These are phyloP conservation scores for Capronia coronata DNA, from an alignment of 2,329 filamentous ascomycete genomes.

Conservation along the genomic window DNA sequence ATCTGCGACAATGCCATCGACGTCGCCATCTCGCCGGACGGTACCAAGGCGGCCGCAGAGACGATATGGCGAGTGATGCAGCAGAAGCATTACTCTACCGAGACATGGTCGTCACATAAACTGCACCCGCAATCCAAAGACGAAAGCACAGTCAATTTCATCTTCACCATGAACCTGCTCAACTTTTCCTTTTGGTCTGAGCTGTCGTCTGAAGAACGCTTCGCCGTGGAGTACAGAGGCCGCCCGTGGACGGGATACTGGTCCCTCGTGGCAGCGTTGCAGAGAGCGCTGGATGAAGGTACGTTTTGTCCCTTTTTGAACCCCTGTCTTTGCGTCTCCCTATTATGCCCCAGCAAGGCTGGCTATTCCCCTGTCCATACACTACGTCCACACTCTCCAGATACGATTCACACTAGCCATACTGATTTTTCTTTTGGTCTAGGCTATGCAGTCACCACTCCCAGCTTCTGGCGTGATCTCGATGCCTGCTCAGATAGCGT, in stretches of 20 bases:
- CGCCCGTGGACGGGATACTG: slow-evolving; percentile 90
- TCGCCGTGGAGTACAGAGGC: slow-evolving; percentile 73
- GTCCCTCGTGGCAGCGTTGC: slow-evolving; percentile 81
- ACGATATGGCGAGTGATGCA: slow-evolving; percentile 77
- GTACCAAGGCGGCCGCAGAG: slow-evolving; percentile 74
- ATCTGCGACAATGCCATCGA: slow-evolving; percentile 91
- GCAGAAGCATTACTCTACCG: slow-evolving; percentile 71
- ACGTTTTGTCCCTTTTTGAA: background rate
- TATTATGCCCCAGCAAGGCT: background rate
- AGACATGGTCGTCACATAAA: slow-evolving; percentile 81
- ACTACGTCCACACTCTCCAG: too few species aligned
- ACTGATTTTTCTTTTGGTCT: slow-evolving; percentile 3
- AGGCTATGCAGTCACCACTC: slow-evolving; percentile 83
- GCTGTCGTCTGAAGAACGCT: slow-evolving; percentile 61
- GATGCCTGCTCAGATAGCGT: slow-evolving; percentile 68
- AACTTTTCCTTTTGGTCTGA: slow-evolving; percentile 98
- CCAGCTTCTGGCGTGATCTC: slow-evolving; percentile 76
- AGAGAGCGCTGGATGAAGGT: slow-evolving; percentile 84
- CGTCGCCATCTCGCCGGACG: slow-evolving; percentile 76
- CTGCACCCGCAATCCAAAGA: slow-evolving; percentile 72
- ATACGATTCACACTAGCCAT: too few species aligned
- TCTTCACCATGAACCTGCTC: slow-evolving; percentile 93
- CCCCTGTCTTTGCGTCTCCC: background rate
- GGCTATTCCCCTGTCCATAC: background rate
- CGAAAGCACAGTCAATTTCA: slow-evolving; percentile 75